Percentiles rank a stretch among this genome's conserved stretches.
Conservation (phyloP, 2,329 filamentous ascomycete genomes). For the Claviceps cyperi region DNA sequence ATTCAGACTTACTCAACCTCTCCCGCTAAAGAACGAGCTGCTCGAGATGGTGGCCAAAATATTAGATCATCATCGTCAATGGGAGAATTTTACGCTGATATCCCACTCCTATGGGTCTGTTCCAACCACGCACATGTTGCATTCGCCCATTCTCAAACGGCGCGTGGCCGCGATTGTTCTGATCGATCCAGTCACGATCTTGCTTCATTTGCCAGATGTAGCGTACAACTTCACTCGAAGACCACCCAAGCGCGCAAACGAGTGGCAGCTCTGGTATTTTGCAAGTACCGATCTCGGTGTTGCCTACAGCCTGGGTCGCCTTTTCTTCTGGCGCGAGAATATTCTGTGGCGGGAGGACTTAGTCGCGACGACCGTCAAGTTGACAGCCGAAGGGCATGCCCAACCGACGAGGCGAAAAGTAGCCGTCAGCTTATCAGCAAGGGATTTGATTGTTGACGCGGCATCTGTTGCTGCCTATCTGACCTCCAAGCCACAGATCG, state of each 20-base stretch:
- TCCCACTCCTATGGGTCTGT: conserved; percentile 53
- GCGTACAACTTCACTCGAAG: conserved; percentile 56
- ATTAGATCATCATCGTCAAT: conserved; percentile 39
- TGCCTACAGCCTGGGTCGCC: conserved; percentile 45
- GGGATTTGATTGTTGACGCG: conserved; percentile 52
- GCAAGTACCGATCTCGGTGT: conserved; percentile 53
- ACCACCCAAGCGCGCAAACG: conserved; percentile 41
- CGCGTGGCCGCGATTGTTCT: conserved; percentile 35
- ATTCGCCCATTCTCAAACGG: conserved; percentile 29
- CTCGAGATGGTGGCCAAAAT: conserved; percentile 41
- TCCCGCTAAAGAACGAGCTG: conserved; percentile 37
- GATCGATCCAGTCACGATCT: conserved; percentile 49
- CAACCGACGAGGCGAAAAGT: conserved; percentile 20
- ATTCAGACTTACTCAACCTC: conserved; percentile 42
- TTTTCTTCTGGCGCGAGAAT: conserved; percentile 61
- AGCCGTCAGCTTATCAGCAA: conserved; percentile 42
- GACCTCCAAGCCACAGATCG: conserved; percentile 2
- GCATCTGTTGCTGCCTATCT: conserved; percentile 43
- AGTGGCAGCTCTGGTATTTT: conserved; percentile 58
- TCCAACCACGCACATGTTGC: conserved; percentile 46
- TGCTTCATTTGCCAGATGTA: conserved; percentile 55
- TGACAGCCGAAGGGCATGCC: background rate
- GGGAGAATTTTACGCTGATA: conserved; percentile 43
- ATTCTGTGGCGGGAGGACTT: conserved; percentile 57
- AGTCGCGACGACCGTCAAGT: conserved; percentile 9